These are phyloP conservation scores for Alnus glutinosa DNA, from an alignment of 306 rosid species.

Conservation along the genomic window DNA sequence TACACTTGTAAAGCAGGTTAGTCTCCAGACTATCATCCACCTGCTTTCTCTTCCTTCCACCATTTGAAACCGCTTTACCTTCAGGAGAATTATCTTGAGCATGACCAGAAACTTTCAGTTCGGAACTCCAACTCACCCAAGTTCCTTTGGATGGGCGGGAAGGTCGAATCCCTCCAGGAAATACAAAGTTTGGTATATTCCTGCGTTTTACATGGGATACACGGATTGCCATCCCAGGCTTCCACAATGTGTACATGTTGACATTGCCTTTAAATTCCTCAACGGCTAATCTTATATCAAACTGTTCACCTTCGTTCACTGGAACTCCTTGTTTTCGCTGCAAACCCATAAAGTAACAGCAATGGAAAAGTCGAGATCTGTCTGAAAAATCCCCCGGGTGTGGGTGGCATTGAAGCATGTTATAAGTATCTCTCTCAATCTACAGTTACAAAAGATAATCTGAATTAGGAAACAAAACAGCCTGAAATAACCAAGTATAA, in stretches of 20 bases:
- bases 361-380: slow-evolving; percentile 65
- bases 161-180: slow-evolving; percentile 78
- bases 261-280: slow-evolving; percentile 76
- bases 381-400: slow-evolving; percentile 89
- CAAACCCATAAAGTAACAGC: slow-evolving; percentile 92
- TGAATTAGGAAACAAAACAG: slow-evolving; percentile 13
- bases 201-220: slow-evolving; percentile 81
- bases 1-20: slow-evolving; percentile 3
- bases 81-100: slow-evolving; percentile 51
- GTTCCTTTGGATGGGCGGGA: slow-evolving; percentile 49
- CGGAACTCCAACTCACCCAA: slow-evolving; percentile 56
- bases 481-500: background rate
- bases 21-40: slow-evolving; percentile 50
- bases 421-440: slow-evolving; percentile 80
- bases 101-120: slow-evolving; percentile 54
- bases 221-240: slow-evolving; percentile 76
- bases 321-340: slow-evolving; percentile 84
- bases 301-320: slow-evolving; percentile 64
- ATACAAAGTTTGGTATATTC: slow-evolving; percentile 72
- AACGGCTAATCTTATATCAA: slow-evolving; percentile 79
- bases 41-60: slow-evolving; percentile 63
- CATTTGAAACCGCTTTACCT: slow-evolving; percentile 43
- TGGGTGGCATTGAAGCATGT: slow-evolving; percentile 96
- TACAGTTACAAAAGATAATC: slow-evolving; percentile 34
- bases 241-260: slow-evolving; percentile 52